Evolutionary conservation across 2,329 filamentous ascomycete genomes (phyloP), one percentile per base, ranked within the genome.

Genomic region (Cercospora beticola): DNA sequence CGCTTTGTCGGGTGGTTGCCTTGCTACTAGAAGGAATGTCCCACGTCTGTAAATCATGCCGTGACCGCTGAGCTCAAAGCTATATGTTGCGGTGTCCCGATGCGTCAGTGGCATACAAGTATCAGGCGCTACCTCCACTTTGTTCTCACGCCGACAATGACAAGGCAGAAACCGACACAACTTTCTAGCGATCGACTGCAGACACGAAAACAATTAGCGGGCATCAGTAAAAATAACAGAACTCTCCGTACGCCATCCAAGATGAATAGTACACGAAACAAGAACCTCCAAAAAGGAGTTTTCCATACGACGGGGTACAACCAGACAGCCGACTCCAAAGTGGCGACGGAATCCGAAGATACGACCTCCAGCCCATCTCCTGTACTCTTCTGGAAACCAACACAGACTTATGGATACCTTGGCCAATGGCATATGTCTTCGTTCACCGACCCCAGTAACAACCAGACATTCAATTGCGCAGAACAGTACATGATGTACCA

Each of bases 401-500:
- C 66, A 30, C 49, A 65, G 26, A 46, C 64, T 12, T 60, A 73
- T 64, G 69, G 68, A 54, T 72, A 65, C 59, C 70, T 73, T 16
- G 71, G 62, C 40, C 71, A 73, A 62, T 72, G 70, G 66, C 71
- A 70, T 40, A 62, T 33, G 14, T 69, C 28, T 31, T 5, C 43
- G 30, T 73, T 72, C 62, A 65, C 59, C 6, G 70, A 72, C 23
- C 65, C 67, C 2, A 21, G 5, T 16, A 62, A 21, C 26, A 54
- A 23, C 28, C 54, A 59, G 3, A 43, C 46, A 16, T 73, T 69
- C 65, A 71, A 64, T 49, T 69, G 70, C 61, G 65, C 68, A 4
- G 71, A 72, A 58, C 73, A 73, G 33, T 72, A 56, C 9, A 73
- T 71, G 71, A 72, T 73, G 73, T 72, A 69, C 40, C 58, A 66